Conservation (phyloP, 2,329 filamentous ascomycete genomes). For the Talaromyces sp. region DNA sequence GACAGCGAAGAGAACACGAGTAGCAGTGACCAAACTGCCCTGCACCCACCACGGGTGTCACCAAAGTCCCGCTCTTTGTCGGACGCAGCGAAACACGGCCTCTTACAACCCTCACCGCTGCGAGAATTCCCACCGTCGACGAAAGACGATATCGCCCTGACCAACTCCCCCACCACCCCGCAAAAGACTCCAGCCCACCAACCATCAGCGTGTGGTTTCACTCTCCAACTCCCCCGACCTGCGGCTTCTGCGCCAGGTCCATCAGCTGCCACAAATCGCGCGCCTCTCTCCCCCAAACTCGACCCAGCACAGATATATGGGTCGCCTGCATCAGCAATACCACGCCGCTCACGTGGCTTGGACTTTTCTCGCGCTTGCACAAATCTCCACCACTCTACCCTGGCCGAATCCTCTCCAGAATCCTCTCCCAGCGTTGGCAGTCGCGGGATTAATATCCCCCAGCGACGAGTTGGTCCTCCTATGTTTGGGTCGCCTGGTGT, state of each 20-base stretch:
- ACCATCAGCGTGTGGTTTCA: constrained; percentile 59
- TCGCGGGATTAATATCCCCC: constrained; percentile 57
- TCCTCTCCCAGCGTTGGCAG: constrained; percentile 81
- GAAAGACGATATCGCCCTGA: constrained; percentile 62
- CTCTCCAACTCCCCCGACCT: constrained; percentile 61
- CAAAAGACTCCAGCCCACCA: constrained; percentile 61
- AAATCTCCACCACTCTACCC: constrained; percentile 88
- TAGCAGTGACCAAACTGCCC: constrained; percentile 1
- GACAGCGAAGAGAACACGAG: constrained; percentile 8
- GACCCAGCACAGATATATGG: constrained; percentile 81
- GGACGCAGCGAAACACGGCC: constrained; percentile 55
- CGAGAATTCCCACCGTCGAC: constrained; percentile 50
- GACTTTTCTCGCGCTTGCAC: constrained; percentile 93
- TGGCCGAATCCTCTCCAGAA: constrained; percentile 85
- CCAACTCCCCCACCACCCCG: constrained; percentile 62
- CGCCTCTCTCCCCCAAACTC: constrained; percentile 77
- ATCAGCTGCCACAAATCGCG: constrained; percentile 48
- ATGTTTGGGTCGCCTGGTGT: constrained; percentile 61
- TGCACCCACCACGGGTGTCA: constrained; percentile 21
- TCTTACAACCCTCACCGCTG: constrained; percentile 57
- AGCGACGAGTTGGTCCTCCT: constrained; percentile 43
- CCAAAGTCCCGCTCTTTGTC: constrained; percentile 60
- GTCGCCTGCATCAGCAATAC: constrained; percentile 81
- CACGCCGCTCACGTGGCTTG: constrained; percentile 79
- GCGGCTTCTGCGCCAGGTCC: constrained; percentile 40